Base-by-base conservation (phyloP, 371 early-diverging fungal species). In the Paraphysoderma sedebokerense region DNA sequence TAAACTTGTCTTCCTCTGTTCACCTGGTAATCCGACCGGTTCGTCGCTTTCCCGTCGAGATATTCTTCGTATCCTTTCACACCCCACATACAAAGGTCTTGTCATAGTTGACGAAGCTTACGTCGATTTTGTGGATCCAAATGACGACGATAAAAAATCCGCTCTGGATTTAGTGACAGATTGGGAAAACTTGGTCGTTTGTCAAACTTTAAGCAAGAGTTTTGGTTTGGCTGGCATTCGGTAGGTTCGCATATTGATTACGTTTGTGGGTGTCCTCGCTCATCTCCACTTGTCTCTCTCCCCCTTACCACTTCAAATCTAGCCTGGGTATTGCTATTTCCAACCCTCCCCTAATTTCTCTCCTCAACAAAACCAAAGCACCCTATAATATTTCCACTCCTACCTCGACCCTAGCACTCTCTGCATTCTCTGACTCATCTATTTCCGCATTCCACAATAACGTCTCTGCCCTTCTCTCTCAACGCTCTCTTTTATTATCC, bases 21-120 rank as follows among this genome's bases (percentile, higher is more conserved):
- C 88, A 19, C 98, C 98, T 6, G 98, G 98, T 49, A 98, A 98
- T 65, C 98, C 98, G 17, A 98, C 98, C 1, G 95, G 93, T 33
- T 84, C 87, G 4, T 66, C 69, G 20, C 66, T 98, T 34, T 47
- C 47, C 17, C 72, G 80, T 50, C 63, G 64, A 6, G 82, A 80
- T 49, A 81, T 98, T 48, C 64, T 67, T 39, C 60, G 63, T 12
- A 66, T 96, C 8, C 69, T 97, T 1, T 79, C 83, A 38, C 59
- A 54, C 52, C 46, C 53, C 49, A 53, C 34, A 33, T 81, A 62
- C 57, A 67, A 70, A 36, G 93, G 95, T 3, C 54, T 96, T 20
- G 92, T 98, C 0, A 82, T 86, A 2, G 86, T 98, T 3, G 98
- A 98, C 66, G 98, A 98, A 66, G 98, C 98, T 1, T 98, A 98